Evolutionary conservation across 305 asterid species (phyloP), one percentile per base, ranked within the genome.

Genomic region (Rubia tinctorum): DNA sequence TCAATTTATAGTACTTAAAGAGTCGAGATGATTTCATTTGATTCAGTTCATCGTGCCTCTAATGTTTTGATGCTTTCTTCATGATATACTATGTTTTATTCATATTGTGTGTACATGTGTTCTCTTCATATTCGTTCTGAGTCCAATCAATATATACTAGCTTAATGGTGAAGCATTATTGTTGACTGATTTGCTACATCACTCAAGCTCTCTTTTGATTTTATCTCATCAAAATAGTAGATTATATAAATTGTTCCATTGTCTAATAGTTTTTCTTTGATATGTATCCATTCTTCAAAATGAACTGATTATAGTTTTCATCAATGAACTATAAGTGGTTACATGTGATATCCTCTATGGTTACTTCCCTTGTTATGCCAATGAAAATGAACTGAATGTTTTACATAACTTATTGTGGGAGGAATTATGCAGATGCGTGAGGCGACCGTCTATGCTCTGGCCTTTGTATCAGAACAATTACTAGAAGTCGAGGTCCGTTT

Each of bases 361-460:
- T 47, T 30, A 23, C 15, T 75, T 39, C 60, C 40, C 53, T 47
- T 8, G 37, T 13, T 68, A 30, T 69, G 25, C 22, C 30, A 37
- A 7, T 37, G 25, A 55, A 55, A 37, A 7, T 37, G 25, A 55
- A 55, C 7, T 55, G 10, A 12, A 37, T 55, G 66, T 56, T 71
- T 20, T 39, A 22, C 43, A 43, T 39, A 12, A 40, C 40, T 68
- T 43, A 75, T 34, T 45, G 9, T 59, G 70, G 42, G 42, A 60
- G 76, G 53, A 60, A 78, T 78, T 75, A 8, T 83, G 85, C 95
- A 95, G 99, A 84, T 90, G 78, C 88, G 90, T 75, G 99, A 95
- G 87, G 99, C 99, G 68, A 82, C 92, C 77, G 86, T 92, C 70
- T 95, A 87, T 81, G 91, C 96, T 58, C 77, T 95, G 88, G 95